phyloP scores from a whole-genome alignment of 2,329 filamentous ascomycete genomes.

The Rhytidhysteron rufulum region DNA sequence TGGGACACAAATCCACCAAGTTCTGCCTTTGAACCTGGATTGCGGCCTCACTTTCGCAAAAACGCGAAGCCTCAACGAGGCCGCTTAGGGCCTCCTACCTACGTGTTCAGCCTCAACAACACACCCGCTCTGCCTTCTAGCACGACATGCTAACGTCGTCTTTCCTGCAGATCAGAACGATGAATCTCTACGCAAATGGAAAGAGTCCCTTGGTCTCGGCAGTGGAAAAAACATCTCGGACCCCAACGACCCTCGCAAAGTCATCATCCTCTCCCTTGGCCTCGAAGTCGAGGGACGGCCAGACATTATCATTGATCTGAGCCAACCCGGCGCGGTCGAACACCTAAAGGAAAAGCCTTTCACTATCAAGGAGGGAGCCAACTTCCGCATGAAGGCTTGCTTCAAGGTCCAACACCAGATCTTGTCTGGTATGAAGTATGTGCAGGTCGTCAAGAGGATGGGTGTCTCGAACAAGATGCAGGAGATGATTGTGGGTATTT shows the following conservation, averaged over 20 bases:
- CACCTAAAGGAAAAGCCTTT: constrained; percentile 89
- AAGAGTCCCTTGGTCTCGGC: constrained; percentile 86
- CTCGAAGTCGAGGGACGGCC: constrained; percentile 78
- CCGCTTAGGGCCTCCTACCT: no score
- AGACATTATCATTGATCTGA: constrained; percentile 87
- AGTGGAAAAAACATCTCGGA: constrained; percentile 51
- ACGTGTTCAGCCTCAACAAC: no score
- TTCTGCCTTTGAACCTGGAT: no score
- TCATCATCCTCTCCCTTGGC: constrained; percentile 87
- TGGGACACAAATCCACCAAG: background rate
- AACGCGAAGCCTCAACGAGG: no score
- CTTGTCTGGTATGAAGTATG: constrained; percentile 89
- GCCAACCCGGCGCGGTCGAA: constrained; percentile 65
- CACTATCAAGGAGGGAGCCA: constrained; percentile 92
- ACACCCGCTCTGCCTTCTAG: background rate
- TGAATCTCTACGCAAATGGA: constrained; percentile 95
- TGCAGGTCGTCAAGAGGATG: constrained; percentile 90
- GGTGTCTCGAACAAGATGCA: constrained; percentile 87
- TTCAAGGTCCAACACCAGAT: constrained; percentile 98
- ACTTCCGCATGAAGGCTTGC: constrained; percentile 88
- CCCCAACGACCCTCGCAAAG: constrained; percentile 75
- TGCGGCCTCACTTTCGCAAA: no score
- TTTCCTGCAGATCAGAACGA: constrained; percentile 61
- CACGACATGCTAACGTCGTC: background rate
- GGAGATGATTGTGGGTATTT: constrained; percentile 82